Percentiles rank a stretch among this genome's conserved stretches.
These are phyloP conservation scores for Suillus ampliporus DNA, from an alignment of 768 basidiomycete species.

Conservation along the genomic window DNA sequence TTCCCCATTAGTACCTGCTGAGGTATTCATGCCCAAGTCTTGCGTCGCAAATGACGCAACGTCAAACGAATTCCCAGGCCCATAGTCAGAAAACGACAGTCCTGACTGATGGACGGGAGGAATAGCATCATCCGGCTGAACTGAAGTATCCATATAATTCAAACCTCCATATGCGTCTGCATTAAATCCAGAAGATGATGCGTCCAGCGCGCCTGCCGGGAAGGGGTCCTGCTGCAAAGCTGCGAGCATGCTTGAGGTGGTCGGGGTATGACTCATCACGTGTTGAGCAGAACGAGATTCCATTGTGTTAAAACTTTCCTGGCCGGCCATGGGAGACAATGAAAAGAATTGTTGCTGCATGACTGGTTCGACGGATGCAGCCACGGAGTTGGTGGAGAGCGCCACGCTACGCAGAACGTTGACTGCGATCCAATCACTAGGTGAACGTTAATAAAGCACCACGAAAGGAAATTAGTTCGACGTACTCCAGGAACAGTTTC, in stretches of 20 bases:
- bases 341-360: slow-evolving; percentile 91
- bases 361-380: slow-evolving; percentile 89
- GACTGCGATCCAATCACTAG: slow-evolving; percentile 89
- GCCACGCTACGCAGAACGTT: slow-evolving; percentile 88
- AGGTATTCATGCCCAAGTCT: slow-evolving; percentile 63
- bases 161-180: slow-evolving; percentile 72
- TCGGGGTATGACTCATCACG: slow-evolving; percentile 81
- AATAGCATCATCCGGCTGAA: slow-evolving; percentile 67
- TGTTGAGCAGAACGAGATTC: slow-evolving; percentile 62
- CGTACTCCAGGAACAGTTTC: slow-evolving; percentile 89
- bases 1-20: slow-evolving; percentile 58
- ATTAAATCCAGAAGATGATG: slow-evolving; percentile 63
- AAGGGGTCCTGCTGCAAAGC: slow-evolving; percentile 82
- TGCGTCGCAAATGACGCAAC: slow-evolving; percentile 70
- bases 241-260: slow-evolving; percentile 90
- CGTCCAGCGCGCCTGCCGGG: slow-evolving; percentile 68
- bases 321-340: slow-evolving; percentile 88
- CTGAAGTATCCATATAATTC: slow-evolving; percentile 77
- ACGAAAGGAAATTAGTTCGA: slow-evolving; percentile 23
- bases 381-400: slow-evolving; percentile 88
- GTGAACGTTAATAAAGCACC: slow-evolving; percentile 23
- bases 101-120: slow-evolving; percentile 63
- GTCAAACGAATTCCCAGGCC: slow-evolving; percentile 68
- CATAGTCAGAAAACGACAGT: slow-evolving; percentile 75
- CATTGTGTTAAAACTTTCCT: slow-evolving; percentile 74